Percentiles rank a stretch among this genome's conserved stretches.
phyloP scores from a whole-genome alignment of 768 basidiomycete species.

The Hydnomerulius pinastri region DNA sequence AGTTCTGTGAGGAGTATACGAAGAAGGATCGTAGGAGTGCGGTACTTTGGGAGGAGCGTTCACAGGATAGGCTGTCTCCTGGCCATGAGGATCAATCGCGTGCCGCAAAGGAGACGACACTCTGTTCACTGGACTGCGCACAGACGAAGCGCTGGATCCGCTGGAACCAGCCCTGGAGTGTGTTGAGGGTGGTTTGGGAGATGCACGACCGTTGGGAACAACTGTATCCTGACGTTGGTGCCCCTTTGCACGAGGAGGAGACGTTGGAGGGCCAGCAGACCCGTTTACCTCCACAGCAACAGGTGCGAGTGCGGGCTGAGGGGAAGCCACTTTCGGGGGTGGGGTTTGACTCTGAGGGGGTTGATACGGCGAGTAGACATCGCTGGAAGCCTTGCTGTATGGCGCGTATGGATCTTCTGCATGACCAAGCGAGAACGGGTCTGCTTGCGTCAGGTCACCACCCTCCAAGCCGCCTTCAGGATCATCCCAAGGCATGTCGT shows the following conservation, averaged over 20 bases:
- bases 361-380: not conserved
- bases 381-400: not conserved
- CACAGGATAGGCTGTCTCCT: not conserved
- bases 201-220: not conserved
- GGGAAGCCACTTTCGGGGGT: not conserved
- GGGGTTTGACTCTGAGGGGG: not conserved
- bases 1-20: conserved; percentile 16
- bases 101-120: conserved; percentile 16
- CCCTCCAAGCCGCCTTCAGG: conserved; percentile 8
- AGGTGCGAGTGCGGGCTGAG: not conserved
- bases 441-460: not conserved
- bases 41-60: not conserved
- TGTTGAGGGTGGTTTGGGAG: conserved; percentile 2
- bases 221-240: conserved; percentile 5
- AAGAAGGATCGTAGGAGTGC: conserved; percentile 4
- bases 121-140: conserved; percentile 12
- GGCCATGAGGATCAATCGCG: conserved; percentile 4
- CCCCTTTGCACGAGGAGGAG: conserved; percentile 2
- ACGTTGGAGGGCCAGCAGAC: not conserved
- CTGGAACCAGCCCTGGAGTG: conserved; percentile 12
- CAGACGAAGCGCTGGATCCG: conserved; percentile 9
- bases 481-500: conserved; percentile 18
- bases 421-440: not conserved
- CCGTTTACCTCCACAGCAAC: not conserved
- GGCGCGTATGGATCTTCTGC: not conserved